Base-by-base conservation (phyloP, 2,329 filamentous ascomycete species). In the Pestalotiopsis sp. region DNA sequence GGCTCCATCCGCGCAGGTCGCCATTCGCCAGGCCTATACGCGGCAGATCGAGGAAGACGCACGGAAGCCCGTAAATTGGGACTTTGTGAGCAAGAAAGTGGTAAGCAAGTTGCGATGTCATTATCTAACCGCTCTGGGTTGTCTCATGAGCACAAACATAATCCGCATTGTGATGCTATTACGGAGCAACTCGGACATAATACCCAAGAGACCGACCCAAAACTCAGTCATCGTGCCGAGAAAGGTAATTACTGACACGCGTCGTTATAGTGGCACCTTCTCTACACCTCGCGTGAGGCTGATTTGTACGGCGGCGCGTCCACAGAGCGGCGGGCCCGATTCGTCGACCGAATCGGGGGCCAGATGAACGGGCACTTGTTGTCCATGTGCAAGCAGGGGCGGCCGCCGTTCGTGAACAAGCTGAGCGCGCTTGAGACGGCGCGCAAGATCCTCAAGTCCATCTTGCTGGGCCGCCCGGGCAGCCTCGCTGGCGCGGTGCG, bases 401-500 rank as follows among this genome's bases (percentile, higher is more conserved):
- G 7, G 9, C 7, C 41, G 23, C 52, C 66, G 25, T 67, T 52
- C 59, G 68, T 39, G 36, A 70, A 59, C 25, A 70, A 67, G 61
- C 67, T 67, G 38, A 69, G 61, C 69, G 69, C 66, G 25, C 39
- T 70, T 14, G 69, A 70, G 67, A 69, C 70, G 13, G 49, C 68
- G 64, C 66, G 70, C n/a, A 70, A 70, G 67, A 71, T 70, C 20
- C 58, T 69, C 39, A 67, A 70, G 60, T 61, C 64, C 13, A 36
- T 67, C 39, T 41, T 70, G 62, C 58, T 68, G 23, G 59, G 64
- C 25, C 17, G 27, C 20, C 39, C 68, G 38, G 23, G 60, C 57
- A 17, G 41, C 12, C 63, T 71, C 41, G 70, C 63, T 1, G 23
- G 62, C 20, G 65, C 57, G 20, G 65, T 68, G 23, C 64, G 67